Evolutionary conservation across 2,329 filamentous ascomycete genomes (phyloP).

Genomic region (Emericellopsis atlantica): DNA sequence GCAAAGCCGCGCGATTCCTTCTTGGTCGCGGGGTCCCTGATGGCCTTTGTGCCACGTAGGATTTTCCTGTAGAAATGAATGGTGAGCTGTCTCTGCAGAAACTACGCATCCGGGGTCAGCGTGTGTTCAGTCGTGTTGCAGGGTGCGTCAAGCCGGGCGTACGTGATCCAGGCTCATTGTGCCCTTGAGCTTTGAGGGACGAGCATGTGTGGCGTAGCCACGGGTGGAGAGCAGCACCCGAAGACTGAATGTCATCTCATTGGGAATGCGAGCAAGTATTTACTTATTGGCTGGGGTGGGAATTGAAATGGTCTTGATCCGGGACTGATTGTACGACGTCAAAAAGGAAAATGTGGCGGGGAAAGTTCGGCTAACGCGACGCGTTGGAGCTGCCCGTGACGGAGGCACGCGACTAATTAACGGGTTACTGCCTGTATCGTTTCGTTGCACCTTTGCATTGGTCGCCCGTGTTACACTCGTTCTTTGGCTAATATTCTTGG

Average conservation of each 20-base stretch:
- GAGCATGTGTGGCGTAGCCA: slow-evolving; percentile 19
- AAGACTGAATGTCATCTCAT: slow-evolving; percentile 6
- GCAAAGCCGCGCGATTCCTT: slow-evolving; percentile 44
- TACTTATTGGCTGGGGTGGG: background rate
- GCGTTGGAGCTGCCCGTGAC: slow-evolving; percentile 1
- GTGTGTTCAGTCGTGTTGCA: slow-evolving; percentile 1
- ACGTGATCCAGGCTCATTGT: slow-evolving; percentile 47
- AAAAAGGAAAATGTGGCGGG: background rate
- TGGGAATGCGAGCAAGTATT: slow-evolving; percentile 1
- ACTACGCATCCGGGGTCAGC: slow-evolving; percentile 23
- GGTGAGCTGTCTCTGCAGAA: slow-evolving; percentile 42
- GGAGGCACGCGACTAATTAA: background rate
- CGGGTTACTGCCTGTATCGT: no score
- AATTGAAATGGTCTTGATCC: background rate
- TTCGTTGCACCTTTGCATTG: no score
- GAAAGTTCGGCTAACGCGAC: slow-evolving; percentile 1
- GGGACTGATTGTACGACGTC: no score
- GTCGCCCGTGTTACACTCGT: no score
- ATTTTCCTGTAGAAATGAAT: slow-evolving; percentile 46
- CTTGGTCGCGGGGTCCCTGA: slow-evolving; percentile 35
- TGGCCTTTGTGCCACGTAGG: slow-evolving; percentile 38
- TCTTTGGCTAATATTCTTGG: no score
- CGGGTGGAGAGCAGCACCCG: slow-evolving; percentile 15
- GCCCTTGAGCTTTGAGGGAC: slow-evolving; percentile 15
- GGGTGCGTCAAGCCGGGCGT: slow-evolving; percentile 10